Evolutionary conservation across 768 basidiomycete species (phyloP).

Genomic region (Suillus plorans): DNA sequence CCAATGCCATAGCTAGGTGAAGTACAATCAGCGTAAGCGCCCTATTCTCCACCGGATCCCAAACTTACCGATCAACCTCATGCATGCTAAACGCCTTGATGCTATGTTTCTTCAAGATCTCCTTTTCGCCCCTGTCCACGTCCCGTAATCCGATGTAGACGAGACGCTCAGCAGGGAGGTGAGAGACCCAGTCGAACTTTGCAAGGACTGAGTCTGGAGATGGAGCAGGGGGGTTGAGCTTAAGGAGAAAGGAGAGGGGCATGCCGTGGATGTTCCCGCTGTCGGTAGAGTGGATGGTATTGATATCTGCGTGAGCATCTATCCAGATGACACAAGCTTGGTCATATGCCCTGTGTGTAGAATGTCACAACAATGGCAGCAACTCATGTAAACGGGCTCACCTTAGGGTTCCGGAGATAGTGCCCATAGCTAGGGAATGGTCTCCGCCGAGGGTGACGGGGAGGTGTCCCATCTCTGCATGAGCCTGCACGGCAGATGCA

Average conservation of each 20-base stretch:
- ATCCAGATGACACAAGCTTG: conserved; percentile 92
- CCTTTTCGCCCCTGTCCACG: conserved; percentile 85
- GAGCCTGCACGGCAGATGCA: conserved; percentile 69
- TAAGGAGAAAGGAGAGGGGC: conserved; percentile 92
- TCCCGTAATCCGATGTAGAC: conserved; percentile 99
- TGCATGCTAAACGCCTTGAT: conserved; percentile 94
- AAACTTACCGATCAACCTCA: conserved; percentile 64
- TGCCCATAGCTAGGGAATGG: conserved; percentile 93
- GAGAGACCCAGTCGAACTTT: conserved; percentile 58
- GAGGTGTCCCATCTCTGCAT: conserved; percentile 76
- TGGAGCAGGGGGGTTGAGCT: conserved; percentile 37
- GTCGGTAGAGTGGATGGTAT: conserved; percentile 79
- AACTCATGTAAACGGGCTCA: conserved; percentile 30
- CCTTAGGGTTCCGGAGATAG: conserved; percentile 87
- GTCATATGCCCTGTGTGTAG: conserved; percentile 55
- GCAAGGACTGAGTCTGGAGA: neutral
- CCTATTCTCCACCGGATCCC: conserved; percentile 58
- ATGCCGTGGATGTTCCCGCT: conserved; percentile 98
- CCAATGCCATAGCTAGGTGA: conserved; percentile 78
- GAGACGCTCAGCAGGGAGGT: conserved; percentile 68
- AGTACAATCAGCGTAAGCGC: conserved; percentile 35
- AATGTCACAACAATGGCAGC: conserved; percentile 7
- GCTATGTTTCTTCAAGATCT: conserved; percentile 72
- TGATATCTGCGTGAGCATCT: conserved; percentile 97
- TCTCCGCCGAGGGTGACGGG: conserved; percentile 95